These are phyloP conservation scores for Fragaria nilgerrensis DNA, from an alignment of 306 rosid genomes.

Conservation along the genomic window DNA sequence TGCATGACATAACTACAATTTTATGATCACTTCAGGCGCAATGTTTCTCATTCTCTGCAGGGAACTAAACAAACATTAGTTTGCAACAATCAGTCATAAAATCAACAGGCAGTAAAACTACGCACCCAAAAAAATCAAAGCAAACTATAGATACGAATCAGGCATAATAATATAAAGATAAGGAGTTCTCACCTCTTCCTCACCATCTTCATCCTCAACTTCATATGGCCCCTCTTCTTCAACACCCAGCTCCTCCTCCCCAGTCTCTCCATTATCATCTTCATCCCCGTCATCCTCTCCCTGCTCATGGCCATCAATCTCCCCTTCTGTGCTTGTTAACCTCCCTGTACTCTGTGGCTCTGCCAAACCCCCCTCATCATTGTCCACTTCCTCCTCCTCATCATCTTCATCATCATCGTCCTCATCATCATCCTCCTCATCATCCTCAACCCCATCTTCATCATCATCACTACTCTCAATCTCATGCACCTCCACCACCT, in stretches of 20 bases:
- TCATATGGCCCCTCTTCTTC: conserved; percentile 52
- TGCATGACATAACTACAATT: conserved; percentile 1
- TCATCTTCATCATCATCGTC: conserved; percentile 55
- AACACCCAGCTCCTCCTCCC: conserved; percentile 64
- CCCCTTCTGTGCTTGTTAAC: conserved; percentile 70
- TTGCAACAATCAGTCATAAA: background rate
- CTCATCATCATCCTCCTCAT: conserved; percentile 53
- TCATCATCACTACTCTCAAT: conserved; percentile 68
- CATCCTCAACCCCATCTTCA: conserved; percentile 69
- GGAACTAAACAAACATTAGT: conserved; percentile 17
- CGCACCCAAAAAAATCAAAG: background rate
- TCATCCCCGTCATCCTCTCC: conserved; percentile 86
- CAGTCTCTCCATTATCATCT: conserved; percentile 84
- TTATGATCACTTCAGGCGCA: background rate
- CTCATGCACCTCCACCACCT: conserved; percentile 79
- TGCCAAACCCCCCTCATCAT: conserved; percentile 66
- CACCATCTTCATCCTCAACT: conserved; percentile 59
- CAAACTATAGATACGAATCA: background rate
- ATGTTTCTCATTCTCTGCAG: conserved; percentile 7
- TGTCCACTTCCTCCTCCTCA: conserved; percentile 82
- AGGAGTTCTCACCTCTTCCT: conserved; percentile 70
- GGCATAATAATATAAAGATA: background rate
- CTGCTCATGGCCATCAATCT: conserved; percentile 91
- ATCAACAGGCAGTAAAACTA: background rate
- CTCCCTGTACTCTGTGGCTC: conserved; percentile 65